A percentile compares a stretch with the other conserved stretches of the same genome.
phyloP scores from a whole-genome alignment of 805 yeast species.

The Candida alai region DNA sequence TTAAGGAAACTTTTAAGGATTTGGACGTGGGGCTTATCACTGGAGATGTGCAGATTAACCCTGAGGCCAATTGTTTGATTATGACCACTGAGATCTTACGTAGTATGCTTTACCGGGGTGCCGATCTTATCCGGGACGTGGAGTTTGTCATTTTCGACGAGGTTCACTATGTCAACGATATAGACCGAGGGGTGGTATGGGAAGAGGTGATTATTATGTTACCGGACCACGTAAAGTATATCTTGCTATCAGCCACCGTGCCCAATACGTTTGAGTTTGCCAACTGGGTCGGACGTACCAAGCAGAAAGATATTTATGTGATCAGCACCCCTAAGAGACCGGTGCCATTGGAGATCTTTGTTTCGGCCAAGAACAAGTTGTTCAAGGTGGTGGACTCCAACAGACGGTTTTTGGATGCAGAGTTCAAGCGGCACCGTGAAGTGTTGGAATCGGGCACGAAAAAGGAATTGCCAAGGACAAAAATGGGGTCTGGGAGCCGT shows the following conservation, averaged over 20 bases:
- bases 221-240: slow-evolving; percentile 93
- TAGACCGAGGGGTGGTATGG: slow-evolving; percentile 98
- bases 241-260: slow-evolving; percentile 91
- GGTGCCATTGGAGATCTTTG: slow-evolving; percentile 82
- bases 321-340: slow-evolving; percentile 97
- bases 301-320: slow-evolving; percentile 92
- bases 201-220: slow-evolving; percentile 97
- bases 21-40: slow-evolving; percentile 91
- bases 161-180: slow-evolving; percentile 95
- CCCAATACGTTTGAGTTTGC: slow-evolving; percentile 99
- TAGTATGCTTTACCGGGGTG: slow-evolving; percentile 94
- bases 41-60: slow-evolving; percentile 96
- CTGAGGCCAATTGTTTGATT: slow-evolving; percentile 92
- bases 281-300: slow-evolving; percentile 97
- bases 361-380: slow-evolving; percentile 77
- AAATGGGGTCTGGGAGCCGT: slow-evolving; percentile 38
- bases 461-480: slow-evolving; percentile 31
- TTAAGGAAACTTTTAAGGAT: slow-evolving; percentile 72
- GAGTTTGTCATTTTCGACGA: slow-evolving; percentile 98
- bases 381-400: slow-evolving; percentile 66
- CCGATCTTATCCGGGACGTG: slow-evolving; percentile 93
- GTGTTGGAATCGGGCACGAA: slow-evolving; percentile 36
- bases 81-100: slow-evolving; percentile 97
- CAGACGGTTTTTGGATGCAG: slow-evolving; percentile 62
- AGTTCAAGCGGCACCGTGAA: slow-evolving; percentile 59